A percentile compares a stretch with the other conserved stretches of the same genome.
phyloP scores from a whole-genome alignment of 2,329 filamentous ascomycete genomes.

The Xylariaceae sp. region DNA sequence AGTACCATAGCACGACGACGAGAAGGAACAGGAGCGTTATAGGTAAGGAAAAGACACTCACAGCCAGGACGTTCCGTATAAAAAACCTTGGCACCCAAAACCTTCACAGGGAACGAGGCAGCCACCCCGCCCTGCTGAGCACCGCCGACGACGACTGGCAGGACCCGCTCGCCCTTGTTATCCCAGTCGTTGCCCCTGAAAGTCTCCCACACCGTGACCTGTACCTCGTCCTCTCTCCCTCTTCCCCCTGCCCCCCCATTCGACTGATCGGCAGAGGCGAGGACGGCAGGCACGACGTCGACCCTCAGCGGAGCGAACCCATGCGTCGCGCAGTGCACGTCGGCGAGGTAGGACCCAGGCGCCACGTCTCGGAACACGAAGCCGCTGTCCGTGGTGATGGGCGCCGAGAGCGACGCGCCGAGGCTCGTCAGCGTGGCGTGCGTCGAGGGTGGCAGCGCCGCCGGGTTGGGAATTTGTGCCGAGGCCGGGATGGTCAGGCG shows the following conservation, averaged over 20 bases:
- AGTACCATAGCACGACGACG: slow-evolving; percentile 4
- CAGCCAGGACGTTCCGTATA: slow-evolving; percentile 71
- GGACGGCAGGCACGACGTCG: slow-evolving; percentile 54
- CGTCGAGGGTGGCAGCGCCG: slow-evolving; percentile 53
- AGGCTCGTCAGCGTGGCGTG: slow-evolving; percentile 54
- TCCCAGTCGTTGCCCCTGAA: slow-evolving; percentile 86
- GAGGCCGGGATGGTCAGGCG: slow-evolving; percentile 40
- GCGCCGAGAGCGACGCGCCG: slow-evolving; percentile 42
- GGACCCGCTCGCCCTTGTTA: slow-evolving; percentile 66
- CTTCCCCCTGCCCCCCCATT: slow-evolving; percentile 36
- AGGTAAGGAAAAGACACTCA: too few relatives aligned
- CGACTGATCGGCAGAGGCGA: too few relatives aligned
- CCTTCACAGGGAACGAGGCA: slow-evolving; percentile 58
- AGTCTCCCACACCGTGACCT: slow-evolving; percentile 70
- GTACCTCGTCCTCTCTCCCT: slow-evolving; percentile 13
- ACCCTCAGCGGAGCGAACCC: slow-evolving; percentile 75
- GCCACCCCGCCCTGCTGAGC: too few relatives aligned
- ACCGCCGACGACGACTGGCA: slow-evolving; percentile 19
- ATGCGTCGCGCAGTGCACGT: slow-evolving; percentile 70
- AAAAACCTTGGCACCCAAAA: slow-evolving; percentile 62
- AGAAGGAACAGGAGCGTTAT: slow-evolving; percentile 7
- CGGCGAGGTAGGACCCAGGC: slow-evolving; percentile 71
- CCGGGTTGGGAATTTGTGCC: slow-evolving; percentile 41
- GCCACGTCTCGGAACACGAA: slow-evolving; percentile 73
- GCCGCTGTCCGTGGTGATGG: slow-evolving; percentile 61